Base-by-base conservation (phyloP, 768 basidiomycete genomes). In the Leccinum barrowsii region DNA sequence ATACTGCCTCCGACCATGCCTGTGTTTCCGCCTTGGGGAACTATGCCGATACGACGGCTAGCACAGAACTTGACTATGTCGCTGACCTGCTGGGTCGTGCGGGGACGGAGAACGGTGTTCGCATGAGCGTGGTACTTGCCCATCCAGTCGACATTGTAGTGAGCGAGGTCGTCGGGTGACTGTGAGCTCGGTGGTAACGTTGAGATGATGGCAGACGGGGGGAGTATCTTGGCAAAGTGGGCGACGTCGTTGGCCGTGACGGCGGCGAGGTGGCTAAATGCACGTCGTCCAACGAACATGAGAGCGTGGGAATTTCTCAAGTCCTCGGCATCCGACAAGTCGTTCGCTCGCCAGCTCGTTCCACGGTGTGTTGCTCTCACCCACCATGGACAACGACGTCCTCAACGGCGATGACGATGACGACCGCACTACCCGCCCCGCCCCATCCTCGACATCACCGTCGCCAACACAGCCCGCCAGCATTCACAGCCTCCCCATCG, bases 21-120 rank as follows among this genome's bases (percentile, higher is more conserved):
- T 0, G 97, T 99, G 76, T 99, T 99, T 49, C 97, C 97, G 50
- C 97, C 96, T 73, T 99, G 97, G 2, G 97, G 97, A 2, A 97
- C 94, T 55, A 98, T 83, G n/a, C 87, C 87, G 44, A 99, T 89
- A 55, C 83, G 80, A 57, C 85, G 81, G 55, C 87, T 79, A 65
- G 87, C 85, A 74, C 97, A 98, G 79, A 87, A 92, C 69, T 86
- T 87, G 68, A 98, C 78, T 55, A 98, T 89, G 64, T 89, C 77
- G 72, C 88, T 89, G 70, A 98, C 94, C 75, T 99, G 86, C 60
- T 90, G 76, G 0, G 92, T 90, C 2, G 90, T 86, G 65, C 86
- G 90, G 5, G 97, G 97, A 70, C 89, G 92, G 53, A 98, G 78
- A 12, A 99, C 90, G 26, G 94, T 89, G 15, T 85, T 85, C 8